Evolutionary conservation across 345 rosid genomes (phyloP).

Genomic region (Citrus glauca): DNA sequence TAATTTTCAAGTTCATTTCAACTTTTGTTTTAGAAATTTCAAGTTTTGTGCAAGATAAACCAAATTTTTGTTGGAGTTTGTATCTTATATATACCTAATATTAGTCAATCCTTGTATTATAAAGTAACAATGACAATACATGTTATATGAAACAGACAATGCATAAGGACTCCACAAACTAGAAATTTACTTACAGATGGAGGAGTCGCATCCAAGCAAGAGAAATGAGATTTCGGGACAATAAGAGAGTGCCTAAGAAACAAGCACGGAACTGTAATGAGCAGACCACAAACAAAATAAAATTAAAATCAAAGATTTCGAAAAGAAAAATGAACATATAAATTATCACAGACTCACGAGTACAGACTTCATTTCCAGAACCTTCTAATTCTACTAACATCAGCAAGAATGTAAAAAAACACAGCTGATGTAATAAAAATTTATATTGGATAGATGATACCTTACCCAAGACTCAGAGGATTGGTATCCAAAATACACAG

Average conservation of each 20-base stretch:
- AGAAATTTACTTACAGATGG: constrained; percentile 67
- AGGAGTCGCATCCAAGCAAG: constrained; percentile 78
- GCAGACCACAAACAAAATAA: background rate
- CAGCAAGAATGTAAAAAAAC: background rate
- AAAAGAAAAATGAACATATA: background rate
- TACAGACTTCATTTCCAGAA: background rate
- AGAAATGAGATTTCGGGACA: constrained; percentile 79
- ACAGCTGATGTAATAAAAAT: background rate
- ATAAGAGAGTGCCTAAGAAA: constrained; percentile 84
- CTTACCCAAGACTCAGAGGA: constrained; percentile 87
- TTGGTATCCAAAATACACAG: constrained; percentile 79
- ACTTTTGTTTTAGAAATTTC: background rate
- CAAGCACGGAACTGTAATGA: constrained; percentile 6
- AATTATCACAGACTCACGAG: background rate
- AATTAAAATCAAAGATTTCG: background rate
- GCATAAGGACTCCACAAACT: background rate
- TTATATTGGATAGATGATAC: constrained; percentile 29
- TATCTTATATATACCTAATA: too few relatives aligned
- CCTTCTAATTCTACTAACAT: background rate
- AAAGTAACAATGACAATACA: background rate
- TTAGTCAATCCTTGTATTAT: too few relatives aligned
- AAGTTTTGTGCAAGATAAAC: background rate
- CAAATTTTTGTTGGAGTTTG: too few relatives aligned
- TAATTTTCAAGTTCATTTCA: too few relatives aligned
- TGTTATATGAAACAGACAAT: background rate